Percentiles rank a stretch among this genome's conserved stretches.
Evolutionary conservation across 2,329 filamentous ascomycete genomes (phyloP).

Genomic region (Ustulina deusta): DNA sequence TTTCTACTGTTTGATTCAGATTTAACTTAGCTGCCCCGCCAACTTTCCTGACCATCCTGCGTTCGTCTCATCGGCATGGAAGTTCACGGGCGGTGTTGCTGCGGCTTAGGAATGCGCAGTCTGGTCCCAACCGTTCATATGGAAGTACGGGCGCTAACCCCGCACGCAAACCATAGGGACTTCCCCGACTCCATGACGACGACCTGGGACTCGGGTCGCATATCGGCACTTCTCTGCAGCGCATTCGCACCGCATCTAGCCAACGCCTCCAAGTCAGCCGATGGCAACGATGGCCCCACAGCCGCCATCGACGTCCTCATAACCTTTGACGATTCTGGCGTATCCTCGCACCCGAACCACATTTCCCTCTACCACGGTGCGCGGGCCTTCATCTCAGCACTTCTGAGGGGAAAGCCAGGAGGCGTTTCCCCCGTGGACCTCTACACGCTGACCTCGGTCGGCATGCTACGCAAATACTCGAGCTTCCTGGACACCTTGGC

Average conservation of each 20-base stretch:
- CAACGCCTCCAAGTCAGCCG: conserved; percentile 47
- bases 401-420: conserved; percentile 73
- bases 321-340: conserved; percentile 86
- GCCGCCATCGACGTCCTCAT: conserved; percentile 82
- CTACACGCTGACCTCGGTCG: conserved; percentile 84
- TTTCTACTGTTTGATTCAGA: neutral
- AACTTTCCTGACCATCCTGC: neutral
- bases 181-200: conserved; percentile 92
- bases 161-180: conserved; percentile 55
- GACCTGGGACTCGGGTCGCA: conserved; percentile 77
- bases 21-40: neutral
- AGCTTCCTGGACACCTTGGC: conserved; percentile 80
- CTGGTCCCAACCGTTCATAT: neutral
- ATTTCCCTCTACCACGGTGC: conserved; percentile 88
- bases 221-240: conserved; percentile 76
- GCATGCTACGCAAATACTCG: conserved; percentile 82
- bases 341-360: conserved; percentile 94
- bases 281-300: conserved; percentile 54
- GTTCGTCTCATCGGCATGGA: neutral
- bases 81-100: no score
- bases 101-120: no score
- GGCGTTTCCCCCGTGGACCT: conserved; percentile 81
- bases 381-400: conserved; percentile 73
- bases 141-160: conserved; percentile 2
- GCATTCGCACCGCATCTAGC: conserved; percentile 78